These are phyloP conservation scores for Westerdykella sp. DNA, from an alignment of 2,329 filamentous ascomycete genomes.

Conservation along the genomic window DNA sequence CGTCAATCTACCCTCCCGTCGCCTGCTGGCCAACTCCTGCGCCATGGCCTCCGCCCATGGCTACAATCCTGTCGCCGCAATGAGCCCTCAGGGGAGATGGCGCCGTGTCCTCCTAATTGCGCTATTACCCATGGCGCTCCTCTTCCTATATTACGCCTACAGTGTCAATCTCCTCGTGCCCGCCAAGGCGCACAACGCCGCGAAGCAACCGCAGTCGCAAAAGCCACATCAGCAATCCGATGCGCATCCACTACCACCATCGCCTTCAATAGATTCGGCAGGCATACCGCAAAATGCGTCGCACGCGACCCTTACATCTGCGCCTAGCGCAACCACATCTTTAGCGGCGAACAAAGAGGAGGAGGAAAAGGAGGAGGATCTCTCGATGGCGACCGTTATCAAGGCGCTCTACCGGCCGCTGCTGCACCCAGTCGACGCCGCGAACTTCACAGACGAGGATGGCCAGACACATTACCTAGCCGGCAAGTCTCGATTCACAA, in stretches of 20 bases:
- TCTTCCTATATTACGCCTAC: conserved; percentile 28
- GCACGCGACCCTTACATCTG: not conserved
- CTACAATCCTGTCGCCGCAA: conserved; percentile 27
- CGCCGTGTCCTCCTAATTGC: conserved; percentile 29
- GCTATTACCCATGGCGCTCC: conserved; percentile 24
- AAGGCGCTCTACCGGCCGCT: conserved; percentile 34
- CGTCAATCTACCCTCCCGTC: no score
- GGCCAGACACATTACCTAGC: conserved; percentile 28
- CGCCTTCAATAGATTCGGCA: not conserved
- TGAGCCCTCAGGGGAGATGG: conserved; percentile 32
- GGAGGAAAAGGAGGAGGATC: conserved; percentile 15
- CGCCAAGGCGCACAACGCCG: not conserved
- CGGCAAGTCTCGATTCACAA: conserved; percentile 27
- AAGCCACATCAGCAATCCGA: no score
- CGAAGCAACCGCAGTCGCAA: not conserved
- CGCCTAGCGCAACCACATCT: no score
- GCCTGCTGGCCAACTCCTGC: not conserved
- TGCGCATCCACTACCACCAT: no score
- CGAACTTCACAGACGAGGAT: conserved; percentile 36
- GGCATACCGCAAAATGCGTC: not conserved
- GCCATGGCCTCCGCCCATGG: conserved; percentile 17
- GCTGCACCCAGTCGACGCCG: conserved; percentile 29
- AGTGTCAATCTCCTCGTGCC: conserved; percentile 2
- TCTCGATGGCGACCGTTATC: conserved; percentile 33
- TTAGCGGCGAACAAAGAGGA: not conserved